Evolutionary conservation across 495 filamentous ascomycete species (phyloP), one percentile per base, ranked within the genome.

Genomic region (Rusavskia elegans): DNA sequence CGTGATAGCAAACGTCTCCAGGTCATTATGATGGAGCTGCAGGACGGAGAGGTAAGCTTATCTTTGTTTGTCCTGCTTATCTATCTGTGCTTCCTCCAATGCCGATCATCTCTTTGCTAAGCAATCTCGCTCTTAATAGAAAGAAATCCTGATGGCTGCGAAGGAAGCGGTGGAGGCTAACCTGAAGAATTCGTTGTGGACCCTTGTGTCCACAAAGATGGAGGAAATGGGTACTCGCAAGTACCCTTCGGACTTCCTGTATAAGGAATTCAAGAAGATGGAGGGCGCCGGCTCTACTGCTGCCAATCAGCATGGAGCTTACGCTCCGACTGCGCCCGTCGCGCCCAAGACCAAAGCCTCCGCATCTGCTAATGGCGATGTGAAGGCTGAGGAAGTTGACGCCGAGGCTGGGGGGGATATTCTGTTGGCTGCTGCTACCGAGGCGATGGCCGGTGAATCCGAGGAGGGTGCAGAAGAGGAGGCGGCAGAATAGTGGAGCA

Each of bases 41-140:
- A 57, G 14, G 51, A 52, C 1, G 57, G 54, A 13, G 57, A 61
- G 14, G 59, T 61, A 55, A 50, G 59, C 39, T 19, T 29, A 1
- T 20, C 17, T 20, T 21, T 20, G 19, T 0, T 17, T 20, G 16
- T 38, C 13, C n/a, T 4, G 11, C 32, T 5, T 30, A 4, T 6
- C 7, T 16, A 40, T 41, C 27, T 41, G 1, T 29, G 9, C 32
- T 37, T 19, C 32, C 29, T 5, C 17, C 13, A 14, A 1, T 13
- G 13, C 17, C 19, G 3, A 1, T n/a, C 11, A 27, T n/a, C 4
- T 29, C 45, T 8, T 11, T 48, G 9, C 23, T n/a, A 27, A n/a
- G 45, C 11, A 14, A 19, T 48, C 48, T 46, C 19, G 2, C 44
- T 20, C 21, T 6, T 11, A 5, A 4, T 13, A 57, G 55, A 42